A percentile compares a stretch with the other conserved stretches of the same genome.
Conservation (phyloP, 1,139 yeast genomes). For the Ogataea hybrid region DNA sequence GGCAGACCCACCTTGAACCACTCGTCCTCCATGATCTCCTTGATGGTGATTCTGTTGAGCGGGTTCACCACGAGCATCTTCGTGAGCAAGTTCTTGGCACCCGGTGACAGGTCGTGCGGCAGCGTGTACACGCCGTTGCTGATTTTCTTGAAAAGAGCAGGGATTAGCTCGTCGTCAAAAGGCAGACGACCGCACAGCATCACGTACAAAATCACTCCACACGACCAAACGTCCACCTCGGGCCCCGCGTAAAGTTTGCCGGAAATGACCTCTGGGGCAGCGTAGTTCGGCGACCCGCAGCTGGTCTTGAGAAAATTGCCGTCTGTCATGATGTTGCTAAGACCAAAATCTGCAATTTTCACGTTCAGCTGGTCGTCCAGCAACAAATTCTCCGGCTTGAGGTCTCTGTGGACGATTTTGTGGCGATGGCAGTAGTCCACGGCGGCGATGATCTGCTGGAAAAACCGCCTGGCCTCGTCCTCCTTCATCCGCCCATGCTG, state of each 20-base stretch:
- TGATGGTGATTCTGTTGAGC: conserved; percentile 89
- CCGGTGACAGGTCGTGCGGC: conserved; percentile 84
- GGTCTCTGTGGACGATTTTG: conserved; percentile 94
- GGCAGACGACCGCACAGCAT: conserved; percentile 98
- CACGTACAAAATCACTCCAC: conserved; percentile 94
- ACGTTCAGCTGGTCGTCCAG: conserved; percentile 90
- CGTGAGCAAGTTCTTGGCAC: conserved; percentile 83
- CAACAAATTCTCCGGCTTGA: conserved; percentile 90
- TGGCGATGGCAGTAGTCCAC: conserved; percentile 98
- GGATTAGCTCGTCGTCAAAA: conserved; percentile 96
- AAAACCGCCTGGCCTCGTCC: conserved; percentile 89
- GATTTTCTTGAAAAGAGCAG: conserved; percentile 92
- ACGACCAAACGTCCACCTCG: conserved; percentile 98
- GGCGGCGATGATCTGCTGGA: conserved; percentile 97
- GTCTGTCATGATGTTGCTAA: conserved; percentile 96
- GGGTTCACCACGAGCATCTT: conserved; percentile 97
- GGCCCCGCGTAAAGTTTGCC: conserved; percentile 98
- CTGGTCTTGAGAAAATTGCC: conserved; percentile 94
- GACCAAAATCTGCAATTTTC: conserved; percentile 95
- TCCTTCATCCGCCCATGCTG: conserved; percentile 96
- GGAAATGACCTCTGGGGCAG: conserved; percentile 97
- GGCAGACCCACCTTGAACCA: conserved; percentile 91
- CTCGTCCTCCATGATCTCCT: conserved; percentile 91
- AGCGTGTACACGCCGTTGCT: conserved; percentile 92
- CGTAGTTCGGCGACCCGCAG: conserved; percentile 97